Conservation (phyloP, 208 protist genomes). For the Wallacemonas sp. region DNA sequence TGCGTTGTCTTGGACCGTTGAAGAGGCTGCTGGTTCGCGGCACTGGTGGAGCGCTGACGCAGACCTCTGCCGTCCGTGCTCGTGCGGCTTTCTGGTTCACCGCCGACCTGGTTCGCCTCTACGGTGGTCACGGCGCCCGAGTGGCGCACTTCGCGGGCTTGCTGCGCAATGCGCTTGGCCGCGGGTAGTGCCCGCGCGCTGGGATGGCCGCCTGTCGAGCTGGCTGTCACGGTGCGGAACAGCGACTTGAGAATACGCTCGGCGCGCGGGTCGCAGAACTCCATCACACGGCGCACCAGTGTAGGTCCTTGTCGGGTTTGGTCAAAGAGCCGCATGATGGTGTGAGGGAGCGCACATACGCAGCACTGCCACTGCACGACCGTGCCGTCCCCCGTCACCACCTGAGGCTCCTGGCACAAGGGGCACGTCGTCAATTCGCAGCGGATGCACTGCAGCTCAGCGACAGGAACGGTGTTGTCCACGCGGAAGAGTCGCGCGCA, state of each 20-base stretch:
- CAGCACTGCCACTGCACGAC: slow-evolving; percentile 51
- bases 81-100: not conserved
- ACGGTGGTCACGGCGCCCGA: not conserved
- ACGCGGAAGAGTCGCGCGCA: slow-evolving; percentile 50
- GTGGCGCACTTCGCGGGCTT: slow-evolving; percentile 1
- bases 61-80: slow-evolving; percentile 2
- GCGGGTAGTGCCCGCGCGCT: not conserved
- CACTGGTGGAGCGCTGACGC: slow-evolving; percentile 7
- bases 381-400: not conserved
- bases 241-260: slow-evolving; percentile 65
- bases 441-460: slow-evolving; percentile 36
- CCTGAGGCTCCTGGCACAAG: slow-evolving; percentile 39
- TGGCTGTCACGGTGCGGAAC: slow-evolving; percentile 34
- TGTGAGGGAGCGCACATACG: slow-evolving; percentile 38
- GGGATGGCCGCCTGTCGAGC: not conserved
- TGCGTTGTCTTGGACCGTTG: slow-evolving; percentile 7
- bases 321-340: slow-evolving; percentile 68
- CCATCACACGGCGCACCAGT: slow-evolving; percentile 57
- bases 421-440: slow-evolving; percentile 62
- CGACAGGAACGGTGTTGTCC: not conserved
- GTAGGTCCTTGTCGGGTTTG: slow-evolving; percentile 40
- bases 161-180: not conserved
- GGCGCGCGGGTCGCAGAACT: slow-evolving; percentile 64
- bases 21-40: slow-evolving; percentile 4
- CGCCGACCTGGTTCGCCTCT: not conserved